Conservation (phyloP, 2,329 filamentous ascomycete genomes). For the Aspergillus ochraceus region DNA sequence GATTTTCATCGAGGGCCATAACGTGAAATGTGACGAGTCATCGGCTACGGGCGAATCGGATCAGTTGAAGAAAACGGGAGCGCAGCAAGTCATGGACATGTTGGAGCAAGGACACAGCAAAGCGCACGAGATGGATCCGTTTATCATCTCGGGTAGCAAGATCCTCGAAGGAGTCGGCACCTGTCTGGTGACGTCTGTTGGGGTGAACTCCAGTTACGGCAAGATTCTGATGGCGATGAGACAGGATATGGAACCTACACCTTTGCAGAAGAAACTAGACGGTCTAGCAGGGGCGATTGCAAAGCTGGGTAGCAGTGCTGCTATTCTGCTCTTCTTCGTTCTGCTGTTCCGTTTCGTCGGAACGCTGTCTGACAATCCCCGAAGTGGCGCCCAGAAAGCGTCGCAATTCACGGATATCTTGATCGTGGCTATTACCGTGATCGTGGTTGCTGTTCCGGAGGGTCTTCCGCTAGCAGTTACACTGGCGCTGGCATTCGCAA, state of each 20-base stretch:
- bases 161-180: slow-evolving; percentile 75
- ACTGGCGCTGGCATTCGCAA: slow-evolving; percentile 71
- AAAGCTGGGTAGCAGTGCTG: slow-evolving; percentile 61
- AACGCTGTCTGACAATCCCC: slow-evolving; percentile 53
- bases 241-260: slow-evolving; percentile 70
- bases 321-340: slow-evolving; percentile 77
- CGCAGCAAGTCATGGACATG: slow-evolving; percentile 54
- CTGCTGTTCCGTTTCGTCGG: slow-evolving; percentile 82
- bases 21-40: slow-evolving; percentile 68
- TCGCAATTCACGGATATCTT: slow-evolving; percentile 72
- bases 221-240: slow-evolving; percentile 70
- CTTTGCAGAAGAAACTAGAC: slow-evolving; percentile 72
- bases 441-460: slow-evolving; percentile 74
- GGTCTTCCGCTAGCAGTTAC: slow-evolving; percentile 73
- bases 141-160: slow-evolving; percentile 76
- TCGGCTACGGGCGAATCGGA: slow-evolving; percentile 71
- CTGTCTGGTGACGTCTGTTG: slow-evolving; percentile 69
- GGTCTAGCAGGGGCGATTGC: slow-evolving; percentile 72
- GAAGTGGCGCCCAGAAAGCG: slow-evolving; percentile 67
- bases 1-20: slow-evolving; percentile 63
- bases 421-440: slow-evolving; percentile 73
- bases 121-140: slow-evolving; percentile 58
- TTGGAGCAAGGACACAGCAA: slow-evolving; percentile 50
- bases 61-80: slow-evolving; percentile 62
- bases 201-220: slow-evolving; percentile 69